Evolutionary conservation across 441 rosid species (phyloP).

Genomic region (Pelargonium citronellum): DNA sequence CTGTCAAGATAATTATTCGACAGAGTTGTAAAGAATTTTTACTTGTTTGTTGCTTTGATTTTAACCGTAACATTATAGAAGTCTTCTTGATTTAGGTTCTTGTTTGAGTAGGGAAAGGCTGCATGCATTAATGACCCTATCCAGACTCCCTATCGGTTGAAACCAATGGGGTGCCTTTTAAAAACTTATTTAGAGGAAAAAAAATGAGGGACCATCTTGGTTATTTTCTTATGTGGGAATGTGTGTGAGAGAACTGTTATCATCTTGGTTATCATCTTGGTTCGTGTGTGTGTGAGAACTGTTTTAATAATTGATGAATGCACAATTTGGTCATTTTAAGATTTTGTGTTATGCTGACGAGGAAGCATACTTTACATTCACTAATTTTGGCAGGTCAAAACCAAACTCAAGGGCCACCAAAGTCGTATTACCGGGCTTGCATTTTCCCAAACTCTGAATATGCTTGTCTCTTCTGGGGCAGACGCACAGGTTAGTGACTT

Average conservation of each 20-base stretch:
- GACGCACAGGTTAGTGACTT: slow-evolving; percentile 43
- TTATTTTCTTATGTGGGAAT: background rate
- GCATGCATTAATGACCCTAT: background rate
- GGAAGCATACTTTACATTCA: background rate
- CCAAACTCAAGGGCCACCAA: slow-evolving; percentile 44
- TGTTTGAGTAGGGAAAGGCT: background rate
- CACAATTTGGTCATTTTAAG: background rate
- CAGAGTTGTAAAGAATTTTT: background rate
- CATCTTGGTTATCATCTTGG: too few species aligned
- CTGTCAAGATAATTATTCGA: background rate
- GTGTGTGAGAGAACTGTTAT: slow-evolving; percentile 8
- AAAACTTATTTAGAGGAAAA: background rate
- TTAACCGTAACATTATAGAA: background rate
- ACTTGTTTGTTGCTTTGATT: background rate
- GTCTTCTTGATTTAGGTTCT: background rate
- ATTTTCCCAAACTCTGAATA: slow-evolving; percentile 37
- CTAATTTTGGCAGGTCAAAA: slow-evolving; percentile 31
- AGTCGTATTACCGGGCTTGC: slow-evolving; percentile 52
- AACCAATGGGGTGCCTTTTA: background rate
- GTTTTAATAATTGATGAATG: background rate
- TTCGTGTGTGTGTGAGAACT: background rate
- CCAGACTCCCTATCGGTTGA: background rate
- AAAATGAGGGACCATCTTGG: background rate
- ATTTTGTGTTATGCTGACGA: background rate
- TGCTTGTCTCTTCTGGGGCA: slow-evolving; percentile 52